phyloP scores from a whole-genome alignment of 2,329 filamentous ascomycete species.

The Trichophyton simii region DNA sequence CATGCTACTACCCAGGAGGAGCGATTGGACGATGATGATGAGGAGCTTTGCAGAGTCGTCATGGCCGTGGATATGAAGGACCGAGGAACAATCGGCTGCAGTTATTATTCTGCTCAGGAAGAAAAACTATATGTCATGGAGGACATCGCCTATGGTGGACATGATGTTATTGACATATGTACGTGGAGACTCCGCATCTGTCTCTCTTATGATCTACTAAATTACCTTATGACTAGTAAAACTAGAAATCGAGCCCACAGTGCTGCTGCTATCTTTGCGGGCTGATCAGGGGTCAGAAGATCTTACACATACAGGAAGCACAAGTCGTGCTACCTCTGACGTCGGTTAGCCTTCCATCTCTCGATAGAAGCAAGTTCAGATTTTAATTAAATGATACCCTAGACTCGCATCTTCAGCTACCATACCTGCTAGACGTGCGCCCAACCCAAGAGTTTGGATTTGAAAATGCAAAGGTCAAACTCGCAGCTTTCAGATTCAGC shows the following conservation, averaged over 20 bases:
- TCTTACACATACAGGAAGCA: conserved; percentile 15
- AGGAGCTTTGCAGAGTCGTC: conserved; percentile 55
- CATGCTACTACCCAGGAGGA: neutral
- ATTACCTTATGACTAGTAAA: conserved; percentile 36
- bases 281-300: conserved; percentile 34
- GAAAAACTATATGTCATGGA: conserved; percentile 64
- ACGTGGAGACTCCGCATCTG: conserved; percentile 12
- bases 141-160: conserved; percentile 57
- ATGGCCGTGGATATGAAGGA: conserved; percentile 68
- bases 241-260: conserved; percentile 48
- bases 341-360: neutral
- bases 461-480: conserved; percentile 52
- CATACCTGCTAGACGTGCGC: conserved; percentile 54
- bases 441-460: conserved; percentile 62
- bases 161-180: conserved; percentile 54
- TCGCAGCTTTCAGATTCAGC: conserved; percentile 47
- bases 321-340: neutral
- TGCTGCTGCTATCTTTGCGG: conserved; percentile 46
- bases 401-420: conserved; percentile 42
- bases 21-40: conserved; percentile 21
- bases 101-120: conserved; percentile 62
- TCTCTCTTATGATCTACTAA: conserved; percentile 15
- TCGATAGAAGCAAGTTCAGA: neutral
- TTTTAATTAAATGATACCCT: conserved; percentile 1
- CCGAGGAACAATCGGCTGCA: conserved; percentile 64